phyloP scores from a whole-genome alignment of 1,284 basidiomycete genomes.

The Malassezia caprae region DNA sequence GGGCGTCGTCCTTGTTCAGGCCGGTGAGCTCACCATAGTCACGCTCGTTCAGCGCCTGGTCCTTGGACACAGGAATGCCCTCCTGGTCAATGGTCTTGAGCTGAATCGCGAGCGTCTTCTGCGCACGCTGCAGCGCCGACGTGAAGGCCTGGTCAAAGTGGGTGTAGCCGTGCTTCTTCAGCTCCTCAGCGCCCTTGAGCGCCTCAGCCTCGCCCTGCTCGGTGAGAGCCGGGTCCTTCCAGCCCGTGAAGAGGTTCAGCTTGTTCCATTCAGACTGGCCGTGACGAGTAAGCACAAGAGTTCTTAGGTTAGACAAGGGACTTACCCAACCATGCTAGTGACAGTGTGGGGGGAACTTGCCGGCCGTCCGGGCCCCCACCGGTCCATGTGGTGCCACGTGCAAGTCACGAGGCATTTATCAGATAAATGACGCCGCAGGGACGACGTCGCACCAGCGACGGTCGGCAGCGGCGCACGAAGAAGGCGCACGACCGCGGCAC shows the following conservation, averaged over 20 bases:
- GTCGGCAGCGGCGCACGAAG: too few relatives aligned
- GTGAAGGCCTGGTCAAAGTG: conserved; percentile 48
- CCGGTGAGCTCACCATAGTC: conserved; percentile 51
- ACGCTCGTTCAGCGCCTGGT: conserved; percentile 51
- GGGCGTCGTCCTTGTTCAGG: conserved; percentile 51
- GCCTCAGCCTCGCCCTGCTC: conserved; percentile 44
- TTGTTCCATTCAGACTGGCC: conserved; percentile 49
- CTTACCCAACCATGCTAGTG: conserved; percentile 18
- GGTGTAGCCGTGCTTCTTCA: conserved; percentile 44
- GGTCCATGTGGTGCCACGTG: background rate
- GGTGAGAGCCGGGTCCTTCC: conserved; percentile 48
- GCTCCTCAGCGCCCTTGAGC: conserved; percentile 41
- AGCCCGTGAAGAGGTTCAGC: conserved; percentile 47
- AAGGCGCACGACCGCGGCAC: too few relatives aligned
- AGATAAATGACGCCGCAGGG: background rate
- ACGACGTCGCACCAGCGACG: background rate
- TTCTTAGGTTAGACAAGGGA: conserved; percentile 15
- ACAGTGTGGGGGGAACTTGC: background rate
- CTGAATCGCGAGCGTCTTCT: conserved; percentile 50
- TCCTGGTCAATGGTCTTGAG: conserved; percentile 50
- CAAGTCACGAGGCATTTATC: background rate
- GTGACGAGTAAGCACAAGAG: conserved; percentile 47
- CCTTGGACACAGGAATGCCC: conserved; percentile 44
- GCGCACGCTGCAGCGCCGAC: conserved; percentile 50
- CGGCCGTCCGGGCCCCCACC: background rate